These are phyloP conservation scores for Brassica carinata DNA, from an alignment of 345 rosid genomes.

Conservation along the genomic window DNA sequence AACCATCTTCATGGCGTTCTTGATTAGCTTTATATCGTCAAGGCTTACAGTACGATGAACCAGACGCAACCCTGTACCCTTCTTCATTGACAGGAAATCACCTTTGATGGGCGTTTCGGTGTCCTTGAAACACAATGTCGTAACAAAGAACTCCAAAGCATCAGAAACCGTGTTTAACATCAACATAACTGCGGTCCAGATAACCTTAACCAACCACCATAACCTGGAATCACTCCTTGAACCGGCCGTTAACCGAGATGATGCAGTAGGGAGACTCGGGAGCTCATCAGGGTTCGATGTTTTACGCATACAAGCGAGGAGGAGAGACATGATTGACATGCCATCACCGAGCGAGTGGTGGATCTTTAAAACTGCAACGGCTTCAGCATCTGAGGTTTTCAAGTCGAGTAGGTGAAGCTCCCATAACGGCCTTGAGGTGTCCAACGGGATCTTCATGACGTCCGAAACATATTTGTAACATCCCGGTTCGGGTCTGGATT, in stretches of 20 bases:
- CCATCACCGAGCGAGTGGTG: conserved; percentile 70
- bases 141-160: conserved; percentile 44
- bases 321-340: conserved; percentile 59
- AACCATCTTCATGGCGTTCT: conserved; percentile 32
- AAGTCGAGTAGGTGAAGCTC: conserved; percentile 73
- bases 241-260: neutral
- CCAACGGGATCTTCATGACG: conserved; percentile 54
- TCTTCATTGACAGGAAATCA: neutral
- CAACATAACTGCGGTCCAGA: conserved; percentile 47
- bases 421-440: conserved; percentile 72
- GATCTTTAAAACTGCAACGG: conserved; percentile 43
- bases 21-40: conserved; percentile 62
- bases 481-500: no score
- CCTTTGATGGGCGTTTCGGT: conserved; percentile 59
- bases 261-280: conserved; percentile 50
- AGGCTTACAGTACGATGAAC: conserved; percentile 51
- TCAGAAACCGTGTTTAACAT: conserved; percentile 59
- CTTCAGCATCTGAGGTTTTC: conserved; percentile 65
- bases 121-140: conserved; percentile 48
- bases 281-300: conserved; percentile 58
- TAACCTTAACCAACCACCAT: conserved; percentile 42
- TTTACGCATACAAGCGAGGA: conserved; percentile 58
- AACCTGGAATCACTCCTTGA: conserved; percentile 27
- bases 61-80: conserved; percentile 32
- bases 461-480: conserved; percentile 48